Percentiles rank a stretch among this genome's conserved stretches.
These are phyloP conservation scores for Gigaspora rosea DNA, from an alignment of 192 early-diverging fungal genomes.

Conservation along the genomic window DNA sequence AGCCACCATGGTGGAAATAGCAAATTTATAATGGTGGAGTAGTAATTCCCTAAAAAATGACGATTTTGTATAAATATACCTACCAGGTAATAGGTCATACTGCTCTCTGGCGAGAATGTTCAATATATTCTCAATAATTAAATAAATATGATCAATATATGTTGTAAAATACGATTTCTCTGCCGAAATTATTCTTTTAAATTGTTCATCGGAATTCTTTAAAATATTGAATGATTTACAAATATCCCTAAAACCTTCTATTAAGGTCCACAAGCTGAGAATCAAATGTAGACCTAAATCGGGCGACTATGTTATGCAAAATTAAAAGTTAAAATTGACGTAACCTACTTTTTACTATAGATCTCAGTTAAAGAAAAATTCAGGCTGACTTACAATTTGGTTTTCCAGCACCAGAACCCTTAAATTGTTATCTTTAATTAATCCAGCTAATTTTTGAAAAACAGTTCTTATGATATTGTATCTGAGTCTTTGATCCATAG, in stretches of 20 bases:
- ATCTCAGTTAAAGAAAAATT: not conserved
- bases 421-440: conserved; percentile 6
- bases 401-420: not conserved
- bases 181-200: not conserved
- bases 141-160: conserved; percentile 1
- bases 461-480: not conserved
- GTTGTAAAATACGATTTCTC: not conserved
- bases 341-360: not conserved
- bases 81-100: conserved; percentile 3
- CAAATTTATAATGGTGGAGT: no score
- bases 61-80: not conserved
- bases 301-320: not conserved
- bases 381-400: not conserved
- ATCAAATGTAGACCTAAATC: conserved; percentile 1
- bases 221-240: not conserved
- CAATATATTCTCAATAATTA: not conserved
- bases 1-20: no score
- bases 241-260: conserved; percentile 6
- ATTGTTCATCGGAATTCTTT: not conserved
- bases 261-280: not conserved
- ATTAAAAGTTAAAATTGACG: not conserved
- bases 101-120: not conserved
- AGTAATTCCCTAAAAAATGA: not conserved
- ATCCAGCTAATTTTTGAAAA: not conserved
- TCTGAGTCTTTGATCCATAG: conserved; percentile 12